Base-by-base conservation (phyloP, 345 rosid species). In the Pelargonium nanum region DNA sequence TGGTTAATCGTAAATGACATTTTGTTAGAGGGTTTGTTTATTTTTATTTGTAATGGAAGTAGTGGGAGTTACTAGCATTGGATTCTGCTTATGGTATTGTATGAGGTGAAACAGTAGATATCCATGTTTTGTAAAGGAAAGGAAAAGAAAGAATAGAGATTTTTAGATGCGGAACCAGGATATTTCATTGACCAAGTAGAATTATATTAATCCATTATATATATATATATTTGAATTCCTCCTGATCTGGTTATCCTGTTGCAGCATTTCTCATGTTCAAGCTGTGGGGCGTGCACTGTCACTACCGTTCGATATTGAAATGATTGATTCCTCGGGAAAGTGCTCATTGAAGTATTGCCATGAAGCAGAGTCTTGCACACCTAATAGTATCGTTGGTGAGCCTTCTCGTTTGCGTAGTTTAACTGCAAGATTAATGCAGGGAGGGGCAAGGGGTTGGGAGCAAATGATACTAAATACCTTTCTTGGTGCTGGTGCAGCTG, bases 371-470 rank as follows among this genome's bases (percentile, higher is more conserved):
- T 12, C 26, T 26, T 12, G 19, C 19, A 24, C 58, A 23, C 25
- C 60, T 15, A 59, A 64, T 16, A 21, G 4, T 23, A 61, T 22
- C 23, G 30, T 6, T 16, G 34, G 17, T 6, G 24, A 56, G n/a
- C 53, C 52, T 7, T 12, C 70, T 57, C 65, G 64, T 19, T 40
- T 61, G 60, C 65, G 62, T 6, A 24, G 56, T 8, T 55, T 75
- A 23, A 58, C 72, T 1, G 57, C 48, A 8, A 69, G 65, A 56
- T 40, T 75, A 64, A 24, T 70, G 66, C 67, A 65, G 23, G 57
- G 78, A 62, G 72, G 77, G 7, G 26, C 25, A n/a, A 73, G 78
- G 70, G 64, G 72, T 63, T 74, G 78, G 75, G 76, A 71, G 56
- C 68, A 74, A 32, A 65, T 71, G 50, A 53, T 74, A n/a, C 55